Percentiles rank a stretch among this genome's conserved stretches.
Conservation (phyloP, 345 rosid genomes). For the Excoecaria agallocha region DNA sequence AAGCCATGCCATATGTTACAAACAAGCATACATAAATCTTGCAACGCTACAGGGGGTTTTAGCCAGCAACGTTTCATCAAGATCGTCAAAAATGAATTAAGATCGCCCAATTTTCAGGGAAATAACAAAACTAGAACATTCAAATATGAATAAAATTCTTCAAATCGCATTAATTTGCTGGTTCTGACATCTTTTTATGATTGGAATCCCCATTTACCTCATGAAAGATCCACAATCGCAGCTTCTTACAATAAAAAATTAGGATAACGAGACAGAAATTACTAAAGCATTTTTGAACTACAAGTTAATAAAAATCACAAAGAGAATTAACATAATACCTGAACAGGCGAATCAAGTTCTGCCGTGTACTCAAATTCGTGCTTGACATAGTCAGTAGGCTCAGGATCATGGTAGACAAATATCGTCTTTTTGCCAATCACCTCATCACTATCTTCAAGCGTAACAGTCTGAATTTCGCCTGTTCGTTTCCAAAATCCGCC, state of each 20-base stretch:
- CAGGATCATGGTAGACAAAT: conserved; percentile 36
- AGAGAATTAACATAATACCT: conserved; percentile 4
- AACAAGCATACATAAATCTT: background rate
- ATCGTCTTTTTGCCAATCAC: conserved; percentile 45
- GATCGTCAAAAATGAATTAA: background rate
- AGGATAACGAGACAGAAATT: background rate
- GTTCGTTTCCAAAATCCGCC: conserved; percentile 57
- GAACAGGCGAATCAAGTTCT: conserved; percentile 12
- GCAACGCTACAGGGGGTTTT: background rate
- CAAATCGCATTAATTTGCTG: too few species aligned
- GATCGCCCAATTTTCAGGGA: too few species aligned
- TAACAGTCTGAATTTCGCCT: conserved; percentile 20
- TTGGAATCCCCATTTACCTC: background rate
- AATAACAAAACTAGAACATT: background rate
- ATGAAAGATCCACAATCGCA: background rate
- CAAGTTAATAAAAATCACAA: background rate
- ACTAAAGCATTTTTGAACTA: background rate
- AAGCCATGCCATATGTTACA: background rate
- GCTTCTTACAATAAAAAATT: background rate
- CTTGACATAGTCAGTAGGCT: conserved; percentile 26
- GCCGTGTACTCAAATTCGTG: conserved; percentile 36
- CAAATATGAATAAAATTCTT: too few species aligned
- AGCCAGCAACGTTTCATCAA: background rate
- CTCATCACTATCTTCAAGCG: background rate
- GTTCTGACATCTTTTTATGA: background rate